Evolutionary conservation across 257 asterid genomes (phyloP).

Genomic region (Jasminum sambac): DNA sequence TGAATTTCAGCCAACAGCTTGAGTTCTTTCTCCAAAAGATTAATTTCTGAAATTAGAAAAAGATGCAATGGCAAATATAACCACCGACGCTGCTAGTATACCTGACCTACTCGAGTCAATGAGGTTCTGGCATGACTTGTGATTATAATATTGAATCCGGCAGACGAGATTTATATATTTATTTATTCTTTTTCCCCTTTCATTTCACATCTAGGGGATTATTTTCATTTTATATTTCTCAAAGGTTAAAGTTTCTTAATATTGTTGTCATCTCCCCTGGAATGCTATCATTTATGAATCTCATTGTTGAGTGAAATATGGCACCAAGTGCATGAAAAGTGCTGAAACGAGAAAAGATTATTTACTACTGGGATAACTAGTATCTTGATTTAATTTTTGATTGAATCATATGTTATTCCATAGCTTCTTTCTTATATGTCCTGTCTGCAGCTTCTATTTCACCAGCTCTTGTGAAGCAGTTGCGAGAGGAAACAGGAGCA

Average conservation of each 20-base stretch:
- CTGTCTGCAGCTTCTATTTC: conserved; percentile 63
- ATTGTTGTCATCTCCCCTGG: neutral
- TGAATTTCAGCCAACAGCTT: neutral
- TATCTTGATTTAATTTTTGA: neutral
- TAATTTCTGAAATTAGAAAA: neutral
- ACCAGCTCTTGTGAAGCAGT: conserved; percentile 87
- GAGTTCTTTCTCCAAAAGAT: neutral
- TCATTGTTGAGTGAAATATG: neutral
- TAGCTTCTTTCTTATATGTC: neutral
- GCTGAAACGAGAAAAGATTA: neutral
- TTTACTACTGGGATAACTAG: neutral
- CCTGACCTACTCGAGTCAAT: neutral
- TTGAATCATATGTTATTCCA: neutral
- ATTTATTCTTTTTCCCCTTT: no score
- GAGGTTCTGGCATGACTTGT: neutral
- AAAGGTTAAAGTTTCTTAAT: neutral
- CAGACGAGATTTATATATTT: no score
- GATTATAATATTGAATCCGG: neutral
- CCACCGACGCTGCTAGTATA: neutral
- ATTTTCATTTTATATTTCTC: neutral
- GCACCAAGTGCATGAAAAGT: neutral
- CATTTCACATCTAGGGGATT: neutral
- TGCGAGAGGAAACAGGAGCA: conserved; percentile 95
- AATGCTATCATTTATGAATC: neutral
- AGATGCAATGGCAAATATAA: neutral